phyloP scores from a whole-genome alignment of 768 basidiomycete genomes.

The Leccinum incarnatum region DNA sequence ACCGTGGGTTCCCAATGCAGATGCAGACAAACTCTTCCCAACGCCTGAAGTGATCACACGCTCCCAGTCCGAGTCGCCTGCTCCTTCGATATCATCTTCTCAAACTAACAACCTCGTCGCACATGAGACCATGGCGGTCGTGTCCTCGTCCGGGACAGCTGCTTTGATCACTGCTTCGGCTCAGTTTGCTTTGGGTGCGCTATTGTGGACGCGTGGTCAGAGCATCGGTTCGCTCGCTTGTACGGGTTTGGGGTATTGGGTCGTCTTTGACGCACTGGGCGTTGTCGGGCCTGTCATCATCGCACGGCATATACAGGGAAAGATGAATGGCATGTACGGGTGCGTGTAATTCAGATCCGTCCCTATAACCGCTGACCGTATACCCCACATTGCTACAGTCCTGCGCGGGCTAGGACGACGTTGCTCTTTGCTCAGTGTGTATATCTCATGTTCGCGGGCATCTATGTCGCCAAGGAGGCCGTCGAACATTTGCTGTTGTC shows the following conservation, averaged over 20 bases:
- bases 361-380: constrained; percentile 13
- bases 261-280: constrained; percentile 92
- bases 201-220: constrained; percentile 89
- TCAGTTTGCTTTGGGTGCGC: constrained; percentile 67
- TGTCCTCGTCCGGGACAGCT: constrained; percentile 21
- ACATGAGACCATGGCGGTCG: neutral
- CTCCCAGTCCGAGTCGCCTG: constrained; percentile 25
- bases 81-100: constrained; percentile 7
- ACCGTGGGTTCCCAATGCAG: constrained; percentile 62
- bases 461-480: constrained; percentile 97
- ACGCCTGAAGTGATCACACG: constrained; percentile 15
- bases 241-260: constrained; percentile 94
- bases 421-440: constrained; percentile 87
- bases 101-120: constrained; percentile 3
- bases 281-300: constrained; percentile 44
- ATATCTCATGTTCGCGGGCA: constrained; percentile 89
- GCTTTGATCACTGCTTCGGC: constrained; percentile 26
- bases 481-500: constrained; percentile 87
- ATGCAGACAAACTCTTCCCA: constrained; percentile 4
- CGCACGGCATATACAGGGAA: constrained; percentile 37
- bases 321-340: constrained; percentile 50
- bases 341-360: constrained; percentile 41
- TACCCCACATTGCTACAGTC: constrained; percentile 36
- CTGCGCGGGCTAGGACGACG: constrained; percentile 65
- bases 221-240: constrained; percentile 80